Conservation (phyloP, 1,139 yeast genomes). For the Scheffersomyces titani region DNA sequence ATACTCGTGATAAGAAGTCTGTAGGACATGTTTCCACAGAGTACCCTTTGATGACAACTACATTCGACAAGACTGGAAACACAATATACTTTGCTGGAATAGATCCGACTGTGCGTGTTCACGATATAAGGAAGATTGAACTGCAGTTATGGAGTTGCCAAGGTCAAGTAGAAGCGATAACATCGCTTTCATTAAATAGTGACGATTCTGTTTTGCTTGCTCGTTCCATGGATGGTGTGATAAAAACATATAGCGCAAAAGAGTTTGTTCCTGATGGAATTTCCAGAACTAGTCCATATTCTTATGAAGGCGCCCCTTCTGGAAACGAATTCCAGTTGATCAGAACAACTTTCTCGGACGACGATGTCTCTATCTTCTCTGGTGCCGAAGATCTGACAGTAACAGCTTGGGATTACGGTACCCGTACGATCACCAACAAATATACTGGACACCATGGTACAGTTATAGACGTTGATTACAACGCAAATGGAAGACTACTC, state of each 20-base stretch:
- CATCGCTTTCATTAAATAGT: conserved; percentile 52
- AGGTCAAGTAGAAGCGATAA: conserved; percentile 52
- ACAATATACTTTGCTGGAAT: conserved; percentile 63
- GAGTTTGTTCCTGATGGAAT: conserved; percentile 39
- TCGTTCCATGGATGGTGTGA: conserved; percentile 57
- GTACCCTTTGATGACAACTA: conserved; percentile 62
- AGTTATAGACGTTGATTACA: conserved; percentile 59
- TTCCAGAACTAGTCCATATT: conserved; percentile 41
- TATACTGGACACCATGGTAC: conserved; percentile 62
- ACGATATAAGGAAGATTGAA: conserved; percentile 49
- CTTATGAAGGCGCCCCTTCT: conserved; percentile 61
- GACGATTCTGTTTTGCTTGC: conserved; percentile 54
- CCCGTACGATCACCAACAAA: conserved; percentile 49
- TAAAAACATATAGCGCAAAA: conserved; percentile 58
- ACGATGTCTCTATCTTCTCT: conserved; percentile 42
- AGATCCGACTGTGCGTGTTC: conserved; percentile 61
- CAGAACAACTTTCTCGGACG: conserved; percentile 47
- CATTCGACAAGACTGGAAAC: conserved; percentile 36
- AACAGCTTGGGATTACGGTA: conserved; percentile 61
- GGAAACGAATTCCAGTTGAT: conserved; percentile 56
- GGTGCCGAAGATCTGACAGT: conserved; percentile 67
- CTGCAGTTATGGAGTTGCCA: conserved; percentile 46
- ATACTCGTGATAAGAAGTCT: conserved; percentile 48
- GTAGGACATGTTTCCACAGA: conserved; percentile 41
- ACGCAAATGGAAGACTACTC: conserved; percentile 37